Base-by-base conservation (phyloP, 2,329 filamentous ascomycete genomes). In the Hyphodiscus sp. region DNA sequence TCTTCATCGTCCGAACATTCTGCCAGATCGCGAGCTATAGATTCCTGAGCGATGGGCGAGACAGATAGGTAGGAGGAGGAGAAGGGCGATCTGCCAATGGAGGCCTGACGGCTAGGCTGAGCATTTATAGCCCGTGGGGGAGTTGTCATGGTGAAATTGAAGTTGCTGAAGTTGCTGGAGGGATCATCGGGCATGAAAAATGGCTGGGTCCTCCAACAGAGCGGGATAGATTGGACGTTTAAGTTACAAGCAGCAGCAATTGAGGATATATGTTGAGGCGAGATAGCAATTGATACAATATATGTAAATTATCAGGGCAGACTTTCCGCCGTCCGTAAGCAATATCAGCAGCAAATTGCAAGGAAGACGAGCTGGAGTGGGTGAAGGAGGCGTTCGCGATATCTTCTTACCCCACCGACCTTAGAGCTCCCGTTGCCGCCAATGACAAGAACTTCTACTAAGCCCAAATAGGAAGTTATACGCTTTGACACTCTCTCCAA, bases 31-130 rank as follows among this genome's bases (percentile, higher is more conserved):
- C 80, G 76, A 7, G 83, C 83, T 53, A 90, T 74, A 33, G 81
- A 79, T 29, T 80, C 79, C 58, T 86, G 81, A 1, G 83, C 85
- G 47, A 87, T 74, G 20, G 85, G 83, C n/a, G 85, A 86, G 26
- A 75, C 73, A 20, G 81, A 77, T 23, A 73, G 72, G 67, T 83
- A 83, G 6, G 74, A 76, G 41, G 65, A 66, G 50, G 69, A 64
- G 58, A 70, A 69, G 13, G 62, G 68, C 59, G 60, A 69, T 53
- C 68, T 69, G 60, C 55, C 49, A 51, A 62, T 52, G 3, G 63
- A 62, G 47, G 53, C 56, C 49, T 58, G 52, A 26, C 56, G 49
- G 15, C 48, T 20, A 3, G 53, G 48, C 23, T 52, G 45, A 20
- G 43, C 20, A 44, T 53, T 57, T 33, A 67, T 67, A 11, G 60